These are phyloP conservation scores for Hortiboletus rubellus DNA, from an alignment of 1,284 basidiomycete species.

Conservation along the genomic window DNA sequence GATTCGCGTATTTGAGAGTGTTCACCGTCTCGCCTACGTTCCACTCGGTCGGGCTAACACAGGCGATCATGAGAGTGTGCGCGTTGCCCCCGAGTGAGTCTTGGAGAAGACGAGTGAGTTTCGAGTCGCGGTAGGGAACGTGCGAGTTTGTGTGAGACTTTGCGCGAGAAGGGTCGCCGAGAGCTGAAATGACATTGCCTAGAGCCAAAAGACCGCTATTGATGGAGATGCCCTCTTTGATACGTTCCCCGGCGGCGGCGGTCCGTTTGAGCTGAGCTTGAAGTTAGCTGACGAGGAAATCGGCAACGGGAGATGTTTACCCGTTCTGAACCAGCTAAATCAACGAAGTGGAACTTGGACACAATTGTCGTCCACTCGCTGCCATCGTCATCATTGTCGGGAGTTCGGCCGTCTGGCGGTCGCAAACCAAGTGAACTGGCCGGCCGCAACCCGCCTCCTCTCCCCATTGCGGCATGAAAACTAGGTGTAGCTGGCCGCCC, in stretches of 20 bases:
- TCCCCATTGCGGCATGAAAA: slow-evolving; percentile 68
- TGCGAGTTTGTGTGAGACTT: slow-evolving; percentile 79
- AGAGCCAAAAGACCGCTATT: slow-evolving; percentile 96
- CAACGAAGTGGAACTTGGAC: slow-evolving; percentile 98
- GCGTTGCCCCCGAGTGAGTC: slow-evolving; percentile 99
- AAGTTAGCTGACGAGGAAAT: slow-evolving; percentile 18
- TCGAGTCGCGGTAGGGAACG: slow-evolving; percentile 96
- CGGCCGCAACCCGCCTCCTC: slow-evolving; percentile 68
- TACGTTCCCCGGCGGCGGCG: slow-evolving; percentile 89
- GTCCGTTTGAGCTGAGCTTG: slow-evolving; percentile 80
- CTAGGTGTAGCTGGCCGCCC: slow-evolving; percentile 75
- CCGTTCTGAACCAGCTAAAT: slow-evolving; percentile 94
- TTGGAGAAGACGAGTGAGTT: slow-evolving; percentile 91
- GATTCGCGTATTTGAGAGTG: slow-evolving; percentile 97
- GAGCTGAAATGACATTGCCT: slow-evolving; percentile 97
- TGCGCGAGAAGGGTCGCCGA: slow-evolving; percentile 88
- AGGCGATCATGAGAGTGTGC: slow-evolving; percentile 98
- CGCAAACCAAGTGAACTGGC: slow-evolving; percentile 66
- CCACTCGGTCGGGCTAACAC: slow-evolving; percentile 94
- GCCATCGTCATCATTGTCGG: slow-evolving; percentile 55
- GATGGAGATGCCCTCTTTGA: slow-evolving; percentile 97
- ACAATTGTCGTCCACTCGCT: slow-evolving; percentile 88
- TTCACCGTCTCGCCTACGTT: slow-evolving; percentile 95
- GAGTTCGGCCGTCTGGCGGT: slow-evolving; percentile 49
- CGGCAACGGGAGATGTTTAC: slow-evolving; percentile 45